phyloP scores from a whole-genome alignment of 331 rosid genomes.

The Erythrophleum ivorense region DNA sequence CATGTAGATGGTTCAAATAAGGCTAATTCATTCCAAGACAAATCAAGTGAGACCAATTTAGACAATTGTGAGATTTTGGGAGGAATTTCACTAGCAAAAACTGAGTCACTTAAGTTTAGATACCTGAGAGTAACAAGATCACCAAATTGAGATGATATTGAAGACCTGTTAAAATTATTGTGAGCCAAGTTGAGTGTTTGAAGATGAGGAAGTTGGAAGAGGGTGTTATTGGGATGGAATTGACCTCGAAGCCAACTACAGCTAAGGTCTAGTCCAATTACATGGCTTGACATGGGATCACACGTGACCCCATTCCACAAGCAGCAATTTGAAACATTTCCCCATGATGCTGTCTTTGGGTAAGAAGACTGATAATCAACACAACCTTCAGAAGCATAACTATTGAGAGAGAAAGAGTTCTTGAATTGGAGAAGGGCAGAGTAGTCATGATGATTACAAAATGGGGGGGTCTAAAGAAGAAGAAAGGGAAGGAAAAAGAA shows the following conservation, averaged over 20 bases:
- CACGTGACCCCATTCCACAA: slow-evolving; percentile 2
- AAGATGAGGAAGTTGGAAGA: background rate
- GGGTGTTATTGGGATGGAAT: background rate
- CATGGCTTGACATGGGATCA: background rate
- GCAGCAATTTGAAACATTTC: background rate
- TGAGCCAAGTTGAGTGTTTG: background rate
- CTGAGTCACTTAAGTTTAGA: background rate
- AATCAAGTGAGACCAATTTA: slow-evolving; percentile 1
- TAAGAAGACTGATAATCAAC: too few relatives aligned
- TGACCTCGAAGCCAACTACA: background rate
- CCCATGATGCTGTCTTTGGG: background rate
- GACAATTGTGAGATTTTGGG: slow-evolving; percentile 28
- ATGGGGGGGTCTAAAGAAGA: background rate
- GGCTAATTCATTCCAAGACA: background rate
- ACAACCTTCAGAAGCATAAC: too few relatives aligned
- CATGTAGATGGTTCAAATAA: too few relatives aligned
- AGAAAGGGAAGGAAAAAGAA: background rate
- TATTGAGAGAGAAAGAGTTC: background rate
- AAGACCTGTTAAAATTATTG: background rate
- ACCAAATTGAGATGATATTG: slow-evolving; percentile 8
- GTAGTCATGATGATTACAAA: background rate
- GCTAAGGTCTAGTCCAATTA: background rate
- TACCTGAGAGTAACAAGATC: background rate
- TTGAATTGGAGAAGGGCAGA: background rate
- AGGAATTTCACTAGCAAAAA: background rate